phyloP scores from a whole-genome alignment of 352 stramenopile genomes.

The Phytopythium oedochilum region DNA sequence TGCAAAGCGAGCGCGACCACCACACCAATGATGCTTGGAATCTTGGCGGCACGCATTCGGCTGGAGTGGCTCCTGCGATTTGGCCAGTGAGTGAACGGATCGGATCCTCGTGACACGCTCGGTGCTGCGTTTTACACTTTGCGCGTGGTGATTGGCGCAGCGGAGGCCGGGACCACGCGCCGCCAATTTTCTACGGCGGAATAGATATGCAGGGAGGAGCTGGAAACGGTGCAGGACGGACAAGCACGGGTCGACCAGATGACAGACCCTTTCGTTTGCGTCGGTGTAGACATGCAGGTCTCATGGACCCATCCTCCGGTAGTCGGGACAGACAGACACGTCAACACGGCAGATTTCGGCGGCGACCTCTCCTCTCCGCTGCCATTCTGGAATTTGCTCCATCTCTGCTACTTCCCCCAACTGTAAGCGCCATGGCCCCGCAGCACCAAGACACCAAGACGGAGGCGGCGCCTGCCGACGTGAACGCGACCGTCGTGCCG shows the following conservation, averaged over 20 bases:
- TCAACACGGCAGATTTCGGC: background rate
- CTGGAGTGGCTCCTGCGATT: background rate
- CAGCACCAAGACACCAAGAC: conserved; percentile 15
- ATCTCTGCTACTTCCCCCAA: background rate
- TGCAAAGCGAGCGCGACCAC: background rate
- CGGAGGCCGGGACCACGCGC: background rate
- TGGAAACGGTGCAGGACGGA: background rate
- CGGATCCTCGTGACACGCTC: background rate
- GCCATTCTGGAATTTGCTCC: conserved; percentile 4
- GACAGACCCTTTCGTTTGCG: background rate
- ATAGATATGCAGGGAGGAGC: background rate
- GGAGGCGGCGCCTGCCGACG: conserved; percentile 2
- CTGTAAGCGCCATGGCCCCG: conserved; percentile 9
- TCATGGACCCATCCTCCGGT: background rate
- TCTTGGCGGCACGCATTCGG: background rate
- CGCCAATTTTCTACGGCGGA: background rate
- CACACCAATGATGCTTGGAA: background rate
- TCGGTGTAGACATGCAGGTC: background rate
- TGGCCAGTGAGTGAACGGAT: background rate
- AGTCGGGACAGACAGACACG: background rate
- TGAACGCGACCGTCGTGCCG: background rate
- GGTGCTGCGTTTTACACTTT: background rate
- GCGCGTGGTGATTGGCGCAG: background rate
- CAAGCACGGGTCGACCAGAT: background rate
- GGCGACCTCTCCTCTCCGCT: background rate